These are phyloP conservation scores for Emericellopsis atlantica DNA, from an alignment of 2,329 filamentous ascomycete genomes.

Conservation along the genomic window DNA sequence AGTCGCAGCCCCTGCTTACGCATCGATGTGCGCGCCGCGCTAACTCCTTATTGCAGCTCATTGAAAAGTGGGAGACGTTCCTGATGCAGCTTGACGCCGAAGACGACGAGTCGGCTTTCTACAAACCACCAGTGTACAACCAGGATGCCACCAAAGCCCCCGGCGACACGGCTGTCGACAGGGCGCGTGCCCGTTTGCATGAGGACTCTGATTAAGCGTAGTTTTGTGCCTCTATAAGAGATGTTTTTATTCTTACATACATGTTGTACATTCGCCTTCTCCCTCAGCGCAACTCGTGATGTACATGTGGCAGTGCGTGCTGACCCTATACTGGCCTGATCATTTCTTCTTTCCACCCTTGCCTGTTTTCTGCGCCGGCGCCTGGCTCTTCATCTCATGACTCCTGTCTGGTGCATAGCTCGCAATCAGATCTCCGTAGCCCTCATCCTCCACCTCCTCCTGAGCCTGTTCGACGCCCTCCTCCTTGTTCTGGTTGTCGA, in stretches of 20 bases:
- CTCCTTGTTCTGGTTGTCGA: slow-evolving; percentile 40
- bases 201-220: slow-evolving; percentile 41
- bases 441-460: slow-evolving; percentile 10
- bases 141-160: slow-evolving; percentile 31
- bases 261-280: neutral
- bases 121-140: slow-evolving; percentile 48
- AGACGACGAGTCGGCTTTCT: slow-evolving; percentile 64
- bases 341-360: slow-evolving; percentile 28
- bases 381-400: slow-evolving; percentile 18
- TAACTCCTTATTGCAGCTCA: slow-evolving; percentile 30
- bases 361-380: slow-evolving; percentile 20
- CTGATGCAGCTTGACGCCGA: slow-evolving; percentile 91
- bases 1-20: slow-evolving; percentile 13
- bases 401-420: slow-evolving; percentile 30
- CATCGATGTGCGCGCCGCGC: neutral
- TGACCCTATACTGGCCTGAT: slow-evolving; percentile 4
- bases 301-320: slow-evolving; percentile 3
- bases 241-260: slow-evolving; percentile 1
- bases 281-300: neutral
- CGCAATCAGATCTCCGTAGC: slow-evolving; percentile 37
- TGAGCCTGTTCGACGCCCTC: slow-evolving; percentile 11
- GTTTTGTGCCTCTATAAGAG: neutral
- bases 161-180: slow-evolving; percentile 47
- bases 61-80: slow-evolving; percentile 97
- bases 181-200: slow-evolving; percentile 44